A percentile compares a stretch with the other conserved stretches of the same genome.
phyloP scores from a whole-genome alignment of 257 asterid genomes.

The Solanum ahanhuiri region DNA sequence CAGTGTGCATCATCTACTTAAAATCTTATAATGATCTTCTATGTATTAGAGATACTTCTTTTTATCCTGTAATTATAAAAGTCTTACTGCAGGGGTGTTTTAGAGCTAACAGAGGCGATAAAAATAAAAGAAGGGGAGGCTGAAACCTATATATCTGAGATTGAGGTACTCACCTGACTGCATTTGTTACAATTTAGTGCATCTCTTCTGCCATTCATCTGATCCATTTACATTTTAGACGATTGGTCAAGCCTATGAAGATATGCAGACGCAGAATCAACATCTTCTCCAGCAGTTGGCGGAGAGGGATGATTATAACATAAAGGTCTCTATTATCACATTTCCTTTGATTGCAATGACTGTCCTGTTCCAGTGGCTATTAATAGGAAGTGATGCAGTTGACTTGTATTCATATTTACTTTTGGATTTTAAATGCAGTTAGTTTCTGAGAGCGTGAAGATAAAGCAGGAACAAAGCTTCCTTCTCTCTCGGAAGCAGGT shows the following conservation, averaged over 20 bases:
- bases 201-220: slow-evolving; percentile 1
- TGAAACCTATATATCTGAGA: slow-evolving; percentile 79
- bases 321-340: slow-evolving; percentile 45
- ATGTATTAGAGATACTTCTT: not conserved
- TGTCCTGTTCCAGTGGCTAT: not conserved
- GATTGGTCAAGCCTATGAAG: slow-evolving; percentile 98
- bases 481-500: slow-evolving; percentile 62
- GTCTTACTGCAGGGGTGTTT: slow-evolving; percentile 56
- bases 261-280: slow-evolving; percentile 96
- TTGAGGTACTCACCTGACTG: slow-evolving; percentile 46
- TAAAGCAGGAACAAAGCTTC: slow-evolving; percentile 71
- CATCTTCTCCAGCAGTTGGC: slow-evolving; percentile 74
- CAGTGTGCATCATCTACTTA: not conserved
- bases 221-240: slow-evolving; percentile 40
- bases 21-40: not conserved
- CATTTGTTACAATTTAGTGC: slow-evolving; percentile 6
- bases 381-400: not conserved
- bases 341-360: not conserved
- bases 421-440: slow-evolving; percentile 43
- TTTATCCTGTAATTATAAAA: slow-evolving; percentile 1
- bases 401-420: slow-evolving; percentile 1
- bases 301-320: slow-evolving; percentile 82
- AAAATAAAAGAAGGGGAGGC: slow-evolving; percentile 78
- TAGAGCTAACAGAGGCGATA: slow-evolving; percentile 87
- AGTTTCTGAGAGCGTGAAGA: slow-evolving; percentile 89